Evolutionary conservation across 2,329 filamentous ascomycete genomes (phyloP).

Genomic region (Aspergillus carbonarius): DNA sequence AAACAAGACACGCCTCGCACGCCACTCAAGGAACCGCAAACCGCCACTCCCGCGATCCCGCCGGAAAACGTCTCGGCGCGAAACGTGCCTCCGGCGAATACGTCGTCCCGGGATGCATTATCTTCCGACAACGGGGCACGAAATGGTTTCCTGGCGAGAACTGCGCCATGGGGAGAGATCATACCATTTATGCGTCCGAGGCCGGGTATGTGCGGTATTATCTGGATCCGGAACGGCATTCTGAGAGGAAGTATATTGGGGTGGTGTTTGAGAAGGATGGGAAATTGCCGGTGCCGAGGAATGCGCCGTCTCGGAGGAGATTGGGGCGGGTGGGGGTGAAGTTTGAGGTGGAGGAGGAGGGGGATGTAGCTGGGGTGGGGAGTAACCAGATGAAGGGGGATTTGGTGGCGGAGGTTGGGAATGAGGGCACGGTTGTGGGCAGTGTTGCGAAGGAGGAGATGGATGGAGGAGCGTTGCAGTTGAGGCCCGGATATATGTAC

Average conservation of each 20-base stretch:
- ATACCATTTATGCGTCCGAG: slow-evolving; percentile 86
- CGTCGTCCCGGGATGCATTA: slow-evolving; percentile 94
- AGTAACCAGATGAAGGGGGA: slow-evolving; percentile 23
- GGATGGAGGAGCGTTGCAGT: slow-evolving; percentile 29
- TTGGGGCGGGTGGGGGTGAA: slow-evolving; percentile 68
- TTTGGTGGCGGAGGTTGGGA: slow-evolving; percentile 23
- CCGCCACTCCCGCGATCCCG: slow-evolving; percentile 62
- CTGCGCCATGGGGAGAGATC: slow-evolving; percentile 89
- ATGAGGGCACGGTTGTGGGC: slow-evolving; percentile 25
- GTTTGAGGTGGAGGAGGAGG: slow-evolving; percentile 21
- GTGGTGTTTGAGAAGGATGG: slow-evolving; percentile 83
- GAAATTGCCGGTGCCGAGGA: slow-evolving; percentile 71
- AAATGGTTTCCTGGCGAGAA: slow-evolving; percentile 96
- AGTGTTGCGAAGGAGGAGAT: slow-evolving; percentile 20
- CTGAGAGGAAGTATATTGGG: slow-evolving; percentile 90
- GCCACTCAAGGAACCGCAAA: slow-evolving; percentile 68
- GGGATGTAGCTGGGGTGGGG: background rate
- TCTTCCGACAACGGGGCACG: slow-evolving; percentile 94
- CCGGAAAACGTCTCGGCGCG: slow-evolving; percentile 85
- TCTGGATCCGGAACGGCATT: slow-evolving; percentile 77
- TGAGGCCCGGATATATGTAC: slow-evolving; percentile 62
- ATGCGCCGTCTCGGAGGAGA: slow-evolving; percentile 71
- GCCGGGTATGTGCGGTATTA: slow-evolving; percentile 97
- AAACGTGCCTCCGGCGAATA: slow-evolving; percentile 93
- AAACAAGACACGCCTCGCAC: slow-evolving; percentile 63